A percentile compares a stretch with the other conserved stretches of the same genome.
phyloP scores from a whole-genome alignment of 129 eudicot species.

The Calendula officinalis region DNA sequence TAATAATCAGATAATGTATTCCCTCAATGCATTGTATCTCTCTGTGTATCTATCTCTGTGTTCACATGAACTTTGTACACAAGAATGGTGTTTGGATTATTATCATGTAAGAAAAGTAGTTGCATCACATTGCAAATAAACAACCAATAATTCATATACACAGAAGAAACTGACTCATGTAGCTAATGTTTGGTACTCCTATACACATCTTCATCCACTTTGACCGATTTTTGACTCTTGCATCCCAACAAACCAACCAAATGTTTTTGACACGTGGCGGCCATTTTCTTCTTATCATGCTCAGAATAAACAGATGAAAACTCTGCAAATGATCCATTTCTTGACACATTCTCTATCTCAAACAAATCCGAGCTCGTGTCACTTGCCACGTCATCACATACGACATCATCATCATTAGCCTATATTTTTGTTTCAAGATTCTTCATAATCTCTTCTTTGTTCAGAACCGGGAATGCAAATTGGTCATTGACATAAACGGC shows the following conservation, averaged over 20 bases:
- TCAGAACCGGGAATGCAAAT: conserved; percentile 38
- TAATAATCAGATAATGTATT: too few relatives aligned
- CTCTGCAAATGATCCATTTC: conserved; percentile 33
- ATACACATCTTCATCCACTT: conserved; percentile 37
- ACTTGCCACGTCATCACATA: conserved; percentile 62
- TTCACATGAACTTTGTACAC: conserved; percentile 16
- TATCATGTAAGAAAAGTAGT: conserved; percentile 1
- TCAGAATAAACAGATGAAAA: conserved; percentile 49
- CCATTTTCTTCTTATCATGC: conserved; percentile 27
- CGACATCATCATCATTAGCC: conserved; percentile 16
- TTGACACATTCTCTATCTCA: conserved; percentile 58
- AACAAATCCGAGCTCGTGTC: conserved; percentile 79
- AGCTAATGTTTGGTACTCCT: conserved; percentile 26
- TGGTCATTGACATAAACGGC: conserved; percentile 27
- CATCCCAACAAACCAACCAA: conserved; percentile 44
- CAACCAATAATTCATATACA: conserved; percentile 25
- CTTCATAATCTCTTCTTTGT: conserved; percentile 41
- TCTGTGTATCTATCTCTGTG: background rate
- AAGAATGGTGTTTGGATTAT: conserved; percentile 15
- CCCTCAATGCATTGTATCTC: background rate
- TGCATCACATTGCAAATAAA: conserved; percentile 8
- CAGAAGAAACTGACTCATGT: background rate
- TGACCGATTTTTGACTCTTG: conserved; percentile 41
- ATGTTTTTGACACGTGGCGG: conserved; percentile 4
- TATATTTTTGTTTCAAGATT: conserved; percentile 55